Base-by-base conservation (phyloP, 805 yeast species). In the Starmerella stellata region DNA sequence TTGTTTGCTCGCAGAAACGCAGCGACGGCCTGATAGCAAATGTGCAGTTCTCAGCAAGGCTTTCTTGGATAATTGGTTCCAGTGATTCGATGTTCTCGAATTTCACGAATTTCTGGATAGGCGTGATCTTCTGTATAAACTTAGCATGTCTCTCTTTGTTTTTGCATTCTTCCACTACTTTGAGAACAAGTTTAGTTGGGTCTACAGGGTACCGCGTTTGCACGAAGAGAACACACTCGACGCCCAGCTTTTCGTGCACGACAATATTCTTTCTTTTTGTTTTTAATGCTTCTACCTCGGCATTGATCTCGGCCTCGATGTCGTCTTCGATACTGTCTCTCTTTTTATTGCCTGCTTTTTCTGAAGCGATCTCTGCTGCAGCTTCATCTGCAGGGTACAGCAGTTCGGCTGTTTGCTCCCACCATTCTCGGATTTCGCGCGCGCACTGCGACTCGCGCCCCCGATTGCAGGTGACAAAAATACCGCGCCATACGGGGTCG, bases 401-500 rank as follows among this genome's bases (percentile, higher is more conserved):
- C 27, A 36, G 38, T 25, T 65, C 64, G 21, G 64, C 64, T 19
- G 78, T 66, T 20, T 45, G 39, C 25, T 40, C 43, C 11, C 49
- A 43, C 46, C 49, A 40, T 16, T 45, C 46, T 20, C 42, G 39
- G 17, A 45, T 42, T 36, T 51, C 54, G 7, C 46, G 45, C 11
- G 46, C 45, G 23, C 52, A 44, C 32, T 42, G 44, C 14, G 37
- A 21, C 55, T 90, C 98, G 42, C 75, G 73, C 29, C 78, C 77
- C 49, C 94, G 67, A 36, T 73, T 70, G 57, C 95, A 87, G 0
- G 96, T 79, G 11, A 83, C 93, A 57, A 79, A 90, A 1, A 90
- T 66, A 0, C 98, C 98, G 29, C 75, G 62, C 39, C 90, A 78
- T 30, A 77, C 77, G 0, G 95, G 93, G 51, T 85, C 95, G 16